Evolutionary conservation across 768 basidiomycete genomes (phyloP).

Genomic region (Rhodotorula taiwanensis): DNA sequence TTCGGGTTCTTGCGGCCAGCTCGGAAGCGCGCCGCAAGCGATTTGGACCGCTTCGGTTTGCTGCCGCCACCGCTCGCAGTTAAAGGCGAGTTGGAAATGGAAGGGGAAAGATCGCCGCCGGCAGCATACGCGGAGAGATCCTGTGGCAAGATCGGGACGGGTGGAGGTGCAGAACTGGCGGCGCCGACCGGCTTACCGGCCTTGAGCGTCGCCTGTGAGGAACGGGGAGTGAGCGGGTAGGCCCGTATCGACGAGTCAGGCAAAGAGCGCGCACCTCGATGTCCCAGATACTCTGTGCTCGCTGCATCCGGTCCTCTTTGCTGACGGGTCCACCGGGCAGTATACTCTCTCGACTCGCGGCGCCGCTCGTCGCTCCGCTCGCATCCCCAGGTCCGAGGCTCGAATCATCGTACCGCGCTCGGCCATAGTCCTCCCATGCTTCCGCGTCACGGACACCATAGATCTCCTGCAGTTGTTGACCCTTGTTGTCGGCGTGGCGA

Average conservation of each 20-base stretch:
- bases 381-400: no score
- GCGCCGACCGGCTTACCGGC: conserved; percentile 33
- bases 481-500: conserved; percentile 11
- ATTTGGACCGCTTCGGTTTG: conserved; percentile 37
- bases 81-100: not conserved
- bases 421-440: conserved; percentile 36
- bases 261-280: conserved; percentile 28
- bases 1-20: conserved; percentile 26
- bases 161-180: conserved; percentile 24
- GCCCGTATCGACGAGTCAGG: not conserved
- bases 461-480: conserved; percentile 34
- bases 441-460: conserved; percentile 33
- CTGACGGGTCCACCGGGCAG: conserved; percentile 6
- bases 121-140: not conserved
- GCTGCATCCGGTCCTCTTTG: conserved; percentile 32
- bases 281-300: conserved; percentile 36
- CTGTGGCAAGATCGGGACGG: conserved; percentile 30
- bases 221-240: not conserved
- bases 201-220: conserved; percentile 23
- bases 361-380: conserved; percentile 4
- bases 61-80: not conserved
- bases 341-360: conserved; percentile 22
- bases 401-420: conserved; percentile 19
- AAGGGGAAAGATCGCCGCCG: not conserved
- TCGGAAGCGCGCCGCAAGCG: conserved; percentile 32